Base-by-base conservation (phyloP, 2,329 filamentous ascomycete genomes). In the Coniochaeta prunicola region DNA sequence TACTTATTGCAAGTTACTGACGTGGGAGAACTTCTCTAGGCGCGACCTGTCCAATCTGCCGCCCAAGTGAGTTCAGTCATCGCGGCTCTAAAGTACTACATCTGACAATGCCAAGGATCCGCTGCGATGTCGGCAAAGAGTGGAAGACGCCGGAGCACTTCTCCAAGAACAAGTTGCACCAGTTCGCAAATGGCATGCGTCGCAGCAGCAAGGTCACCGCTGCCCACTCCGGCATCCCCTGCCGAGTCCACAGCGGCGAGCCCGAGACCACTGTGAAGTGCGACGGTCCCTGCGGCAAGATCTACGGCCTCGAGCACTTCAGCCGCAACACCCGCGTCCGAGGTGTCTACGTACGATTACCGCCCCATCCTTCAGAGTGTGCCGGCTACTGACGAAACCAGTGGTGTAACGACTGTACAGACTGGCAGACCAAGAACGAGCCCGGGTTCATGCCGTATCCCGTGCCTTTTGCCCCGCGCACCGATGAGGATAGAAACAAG, bases 371-470 rank as follows among this genome's bases (percentile, higher is more conserved):
- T 21, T 33, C 9, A 24, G 48, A 12, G 9, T 19, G 12, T 45
- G n/a, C 28, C 62, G 28, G 61, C 58, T 54, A 56, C 48, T 19
- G 55, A 57, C 48, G 5, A 15, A 54, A 33, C 21, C 45, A 74
- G 72, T 72, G 71, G 70, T 76, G 74, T 61, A 62, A 64, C 2
- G 56, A 61, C 4, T 76, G 74, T 59, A 70, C 67, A 0, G 62
- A 66, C 2, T 75, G 70, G 70, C 67, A 66, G n/a, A 42, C 59
- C 17, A 65, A 63, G 17, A 61, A 63, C 6, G 66, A 67, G 56
- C 64, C 60, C 4, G 62, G 67, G n/a, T 65, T 64, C 28, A 55
- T 60, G 2, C 67, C 66, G 4, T 64, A 59, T 53, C 53, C 53
- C 2, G 12, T 28, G 4, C 53, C 53, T 21, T 33, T 21, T n/a